Conservation (phyloP, 1,284 basidiomycete species). For the Wallemia hederae region DNA sequence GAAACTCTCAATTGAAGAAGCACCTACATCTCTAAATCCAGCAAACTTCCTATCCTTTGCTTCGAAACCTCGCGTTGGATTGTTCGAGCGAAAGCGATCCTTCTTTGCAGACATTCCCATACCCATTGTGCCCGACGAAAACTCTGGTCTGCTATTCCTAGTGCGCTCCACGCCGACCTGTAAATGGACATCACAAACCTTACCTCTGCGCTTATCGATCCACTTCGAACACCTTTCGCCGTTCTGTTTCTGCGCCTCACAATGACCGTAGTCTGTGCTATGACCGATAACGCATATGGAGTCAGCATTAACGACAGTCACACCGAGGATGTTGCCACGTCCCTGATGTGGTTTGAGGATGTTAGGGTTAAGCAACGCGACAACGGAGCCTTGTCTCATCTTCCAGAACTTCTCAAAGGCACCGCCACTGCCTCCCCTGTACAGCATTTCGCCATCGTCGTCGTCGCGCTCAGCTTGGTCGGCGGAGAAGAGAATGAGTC, state of each 20-base stretch:
- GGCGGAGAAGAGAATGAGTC: constrained; percentile 61
- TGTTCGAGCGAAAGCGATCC: constrained; percentile 12
- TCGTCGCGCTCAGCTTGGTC: constrained; percentile 24
- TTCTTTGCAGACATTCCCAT: constrained; percentile 6
- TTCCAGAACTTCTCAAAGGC: constrained; percentile 63
- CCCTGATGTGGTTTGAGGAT: constrained; percentile 34
- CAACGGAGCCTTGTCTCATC: constrained; percentile 55
- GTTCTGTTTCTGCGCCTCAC: constrained; percentile 41
- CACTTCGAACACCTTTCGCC: constrained; percentile 54
- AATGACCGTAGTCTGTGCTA: constrained; percentile 58
- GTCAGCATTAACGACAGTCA: constrained; percentile 52
- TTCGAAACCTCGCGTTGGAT: constrained; percentile 9
- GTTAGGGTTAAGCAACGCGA: constrained; percentile 65
- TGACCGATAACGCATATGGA: constrained; percentile 60
- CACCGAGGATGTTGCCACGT: constrained; percentile 30
- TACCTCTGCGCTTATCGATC: constrained; percentile 36
- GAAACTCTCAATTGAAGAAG: constrained; percentile 39
- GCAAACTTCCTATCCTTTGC: constrained; percentile 15
- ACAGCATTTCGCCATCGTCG: constrained; percentile 23
- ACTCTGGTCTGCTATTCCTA: constrained; percentile 46
- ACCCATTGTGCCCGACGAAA: constrained; percentile 27
- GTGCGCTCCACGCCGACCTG: constrained; percentile 44
- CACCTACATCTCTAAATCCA: constrained; percentile 22
- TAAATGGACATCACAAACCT: constrained; percentile 69
- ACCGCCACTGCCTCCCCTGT: constrained; percentile 62